phyloP scores from a whole-genome alignment of 257 asterid genomes.

The Marsdenia floribunda region DNA sequence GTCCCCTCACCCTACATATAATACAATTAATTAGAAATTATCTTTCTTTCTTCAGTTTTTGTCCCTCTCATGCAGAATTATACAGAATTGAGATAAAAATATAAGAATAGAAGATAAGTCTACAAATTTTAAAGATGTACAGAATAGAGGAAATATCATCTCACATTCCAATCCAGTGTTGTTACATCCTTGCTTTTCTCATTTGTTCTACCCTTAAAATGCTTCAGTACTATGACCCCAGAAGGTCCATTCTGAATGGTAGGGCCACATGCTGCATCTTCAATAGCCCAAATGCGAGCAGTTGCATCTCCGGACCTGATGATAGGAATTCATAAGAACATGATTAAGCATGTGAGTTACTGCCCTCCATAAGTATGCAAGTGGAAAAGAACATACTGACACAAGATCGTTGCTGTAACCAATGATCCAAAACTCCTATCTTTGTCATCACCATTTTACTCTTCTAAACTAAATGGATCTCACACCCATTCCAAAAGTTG shows the following conservation, averaged over 20 bases:
- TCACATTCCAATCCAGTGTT: conserved; percentile 98
- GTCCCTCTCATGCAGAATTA: background rate
- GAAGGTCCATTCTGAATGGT: conserved; percentile 53
- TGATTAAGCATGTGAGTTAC: conserved; percentile 11
- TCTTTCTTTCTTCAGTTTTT: background rate
- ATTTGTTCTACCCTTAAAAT: conserved; percentile 81
- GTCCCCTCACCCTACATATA: conserved; percentile 72
- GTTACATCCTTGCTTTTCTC: conserved; percentile 98
- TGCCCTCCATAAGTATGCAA: background rate
- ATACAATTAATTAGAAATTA: conserved; percentile 14
- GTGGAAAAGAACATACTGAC: background rate
- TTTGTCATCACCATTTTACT: background rate
- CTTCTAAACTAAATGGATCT: background rate
- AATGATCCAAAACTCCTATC: background rate
- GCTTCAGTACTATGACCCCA: conserved; percentile 64
- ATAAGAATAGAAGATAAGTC: background rate
- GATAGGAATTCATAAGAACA: conserved; percentile 7
- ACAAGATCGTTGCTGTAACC: background rate
- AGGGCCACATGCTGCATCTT: conserved; percentile 61
- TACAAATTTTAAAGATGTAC: background rate
- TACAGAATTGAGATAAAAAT: background rate
- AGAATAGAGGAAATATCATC: conserved; percentile 17
- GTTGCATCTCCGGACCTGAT: conserved; percentile 94
- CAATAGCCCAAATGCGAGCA: conserved; percentile 89
- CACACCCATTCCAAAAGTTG: background rate